A percentile compares a stretch with the other conserved stretches of the same genome.
Evolutionary conservation across 768 basidiomycete species (phyloP).

Genomic region (Tylopilus sp.): DNA sequence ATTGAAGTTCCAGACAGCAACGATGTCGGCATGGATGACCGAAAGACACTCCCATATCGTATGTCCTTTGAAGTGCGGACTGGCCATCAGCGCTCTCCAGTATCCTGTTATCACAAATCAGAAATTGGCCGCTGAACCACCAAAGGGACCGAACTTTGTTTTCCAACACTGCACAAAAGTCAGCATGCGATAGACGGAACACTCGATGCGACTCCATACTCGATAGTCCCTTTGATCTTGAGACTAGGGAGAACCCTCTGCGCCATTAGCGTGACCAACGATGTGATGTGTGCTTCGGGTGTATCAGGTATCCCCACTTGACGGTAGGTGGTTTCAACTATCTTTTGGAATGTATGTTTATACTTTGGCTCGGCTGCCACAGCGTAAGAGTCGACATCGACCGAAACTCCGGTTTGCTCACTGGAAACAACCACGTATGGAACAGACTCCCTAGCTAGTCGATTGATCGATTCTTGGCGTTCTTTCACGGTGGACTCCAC

Average conservation of each 20-base stretch:
- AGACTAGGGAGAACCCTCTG: no score
- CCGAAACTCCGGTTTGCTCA: background rate
- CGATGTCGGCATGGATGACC: conserved; percentile 1
- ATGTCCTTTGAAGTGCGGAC: no score
- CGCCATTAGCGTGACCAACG: no score
- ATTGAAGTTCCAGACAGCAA: no score
- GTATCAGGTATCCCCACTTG: no score
- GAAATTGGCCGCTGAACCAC: no score
- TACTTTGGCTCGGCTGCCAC: background rate
- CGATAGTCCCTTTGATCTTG: background rate
- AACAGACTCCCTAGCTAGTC: background rate
- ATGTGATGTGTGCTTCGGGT: no score
- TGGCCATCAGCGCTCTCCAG: no score
- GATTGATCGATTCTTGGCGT: background rate
- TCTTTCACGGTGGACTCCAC: background rate
- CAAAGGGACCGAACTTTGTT: no score
- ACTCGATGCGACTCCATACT: background rate
- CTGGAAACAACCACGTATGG: background rate
- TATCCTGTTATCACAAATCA: no score
- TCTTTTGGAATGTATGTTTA: background rate
- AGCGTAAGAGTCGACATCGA: background rate
- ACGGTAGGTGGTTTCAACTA: background rate
- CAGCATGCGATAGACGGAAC: background rate
- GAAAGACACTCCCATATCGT: background rate
- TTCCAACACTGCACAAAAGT: no score